Conservation (phyloP, 371 early-diverging fungal genomes). For the Capillidium rhysosporum region DNA sequence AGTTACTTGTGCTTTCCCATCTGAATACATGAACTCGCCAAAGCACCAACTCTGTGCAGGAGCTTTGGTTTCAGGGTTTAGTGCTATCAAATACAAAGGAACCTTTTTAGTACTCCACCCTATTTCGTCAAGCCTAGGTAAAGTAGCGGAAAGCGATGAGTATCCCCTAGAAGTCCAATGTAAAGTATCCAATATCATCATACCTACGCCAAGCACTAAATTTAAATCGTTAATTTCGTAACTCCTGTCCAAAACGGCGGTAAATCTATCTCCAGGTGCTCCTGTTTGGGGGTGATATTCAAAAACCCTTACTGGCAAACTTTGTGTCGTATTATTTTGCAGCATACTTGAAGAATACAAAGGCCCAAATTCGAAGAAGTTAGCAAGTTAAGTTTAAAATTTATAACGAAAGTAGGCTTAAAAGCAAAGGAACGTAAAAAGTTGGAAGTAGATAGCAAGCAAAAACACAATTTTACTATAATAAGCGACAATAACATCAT, state of each 20-base stretch:
- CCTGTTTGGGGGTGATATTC: not conserved
- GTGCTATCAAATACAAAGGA: constrained; percentile 16
- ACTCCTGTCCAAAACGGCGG: not conserved
- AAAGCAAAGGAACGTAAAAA: too few species aligned
- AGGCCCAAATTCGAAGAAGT: too few species aligned
- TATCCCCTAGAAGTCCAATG: constrained; percentile 2
- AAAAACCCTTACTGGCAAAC: constrained; percentile 3
- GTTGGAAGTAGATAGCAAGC: too few species aligned
- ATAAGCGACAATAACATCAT: too few species aligned
- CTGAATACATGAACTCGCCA: constrained; percentile 11
- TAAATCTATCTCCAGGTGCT: not conserved
- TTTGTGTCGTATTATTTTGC: not conserved
- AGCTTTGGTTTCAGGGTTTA: constrained; percentile 10
- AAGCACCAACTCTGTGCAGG: constrained; percentile 14
- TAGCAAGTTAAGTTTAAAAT: too few species aligned
- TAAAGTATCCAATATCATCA: not conserved
- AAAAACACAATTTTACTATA: too few species aligned
- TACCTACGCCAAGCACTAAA: not conserved
- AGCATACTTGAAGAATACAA: too few species aligned
- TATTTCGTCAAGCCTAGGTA: constrained; percentile 16
- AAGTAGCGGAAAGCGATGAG: constrained; percentile 5
- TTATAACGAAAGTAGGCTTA: too few species aligned
- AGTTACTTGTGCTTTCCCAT: not conserved
- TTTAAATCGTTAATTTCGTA: not conserved
- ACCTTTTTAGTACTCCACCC: constrained; percentile 16